Base-by-base conservation (phyloP, 2,329 filamentous ascomycete genomes). In the Paraphaeosphaeria minitans region DNA sequence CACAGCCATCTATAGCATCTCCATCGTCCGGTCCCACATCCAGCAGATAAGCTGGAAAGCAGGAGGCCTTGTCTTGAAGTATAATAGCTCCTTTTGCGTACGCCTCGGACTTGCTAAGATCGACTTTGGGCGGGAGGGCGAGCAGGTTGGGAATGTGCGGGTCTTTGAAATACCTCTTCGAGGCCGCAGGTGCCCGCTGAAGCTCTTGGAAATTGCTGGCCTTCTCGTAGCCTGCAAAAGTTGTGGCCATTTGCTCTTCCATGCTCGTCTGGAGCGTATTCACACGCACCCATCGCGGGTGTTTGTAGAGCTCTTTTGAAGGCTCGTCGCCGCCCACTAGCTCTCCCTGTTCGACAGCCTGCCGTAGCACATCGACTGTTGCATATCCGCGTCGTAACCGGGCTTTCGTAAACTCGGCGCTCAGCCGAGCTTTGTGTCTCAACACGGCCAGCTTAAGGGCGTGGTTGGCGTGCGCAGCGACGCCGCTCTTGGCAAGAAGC, bases 11-110 rank as follows among this genome's bases (percentile, higher is more conserved):
- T n/a, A 98, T 86, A 9, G 96, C 81, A 69, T 95, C 87, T 24
- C 92, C 92, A 63, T 89, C 85, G 57, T 85, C 81, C 9, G 86
- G 79, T 0, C 79, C 79, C 0, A 90, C 87, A 53, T 96, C 83
- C 0, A 99, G 81, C 2, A 99, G 81, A 72, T 95, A 95, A 0
- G 94, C 95, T 0, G 95, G 95, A 70, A 99, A 97, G 73, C 95
- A 99, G 0, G 93, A 97, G 0, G 95, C 94, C 77, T 97, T 98
- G 72, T 98, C 95, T 75, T 99, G 95, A 24, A 98, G 81, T 59
- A 98, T 97, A 54, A 98, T 86, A 48, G 87, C 84, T 1, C 94
- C 94, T 1, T 84, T 81, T 14, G 80, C 84, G 75, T 98, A 98
- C 0, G 92, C 89, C 14, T 84, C 78, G 8, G 87, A 89, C 61